These are phyloP conservation scores for Parmelia sp. DNA, from an alignment of 495 filamentous ascomycete genomes.

Conservation along the genomic window DNA sequence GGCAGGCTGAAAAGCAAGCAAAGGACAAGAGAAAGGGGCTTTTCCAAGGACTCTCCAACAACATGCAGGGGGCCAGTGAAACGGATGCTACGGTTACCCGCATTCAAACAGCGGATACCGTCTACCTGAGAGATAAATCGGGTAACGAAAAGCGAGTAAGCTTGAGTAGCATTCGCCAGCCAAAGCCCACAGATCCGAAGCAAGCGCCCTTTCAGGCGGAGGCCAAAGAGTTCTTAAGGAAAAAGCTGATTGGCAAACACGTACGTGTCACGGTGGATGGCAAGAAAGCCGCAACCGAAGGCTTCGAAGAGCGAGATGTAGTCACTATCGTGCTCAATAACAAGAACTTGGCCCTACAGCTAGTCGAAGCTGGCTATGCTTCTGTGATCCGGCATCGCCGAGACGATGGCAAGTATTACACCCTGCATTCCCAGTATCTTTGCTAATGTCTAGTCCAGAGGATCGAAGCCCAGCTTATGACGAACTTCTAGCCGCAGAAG, in stretches of 20 bases:
- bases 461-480: conserved; percentile 93
- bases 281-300: conserved; percentile 81
- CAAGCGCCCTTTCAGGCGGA: conserved; percentile 84
- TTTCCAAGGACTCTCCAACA: conserved; percentile 69
- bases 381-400: conserved; percentile 90
- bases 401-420: conserved; percentile 53
- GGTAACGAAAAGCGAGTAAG: conserved; percentile 84
- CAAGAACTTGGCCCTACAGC: conserved; percentile 76
- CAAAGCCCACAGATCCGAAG: conserved; percentile 72
- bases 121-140: conserved; percentile 75
- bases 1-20: conserved; percentile 81
- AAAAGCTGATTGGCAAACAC: conserved; percentile 91
- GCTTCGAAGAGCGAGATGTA: conserved; percentile 90
- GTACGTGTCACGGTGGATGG: conserved; percentile 83
- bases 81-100: conserved; percentile 76
- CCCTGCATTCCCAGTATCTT: neutral
- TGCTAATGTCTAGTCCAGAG: conserved; percentile 31
- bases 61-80: conserved; percentile 51
- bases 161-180: conserved; percentile 86
- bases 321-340: conserved; percentile 75
- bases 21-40: conserved; percentile 65
- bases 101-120: conserved; percentile 81
- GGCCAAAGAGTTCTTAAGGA: conserved; percentile 92
- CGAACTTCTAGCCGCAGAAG: conserved; percentile 81
- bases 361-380: conserved; percentile 87